These are phyloP conservation scores for Fusarium circinatum DNA, from an alignment of 2,329 filamentous ascomycete species.

Conservation along the genomic window DNA sequence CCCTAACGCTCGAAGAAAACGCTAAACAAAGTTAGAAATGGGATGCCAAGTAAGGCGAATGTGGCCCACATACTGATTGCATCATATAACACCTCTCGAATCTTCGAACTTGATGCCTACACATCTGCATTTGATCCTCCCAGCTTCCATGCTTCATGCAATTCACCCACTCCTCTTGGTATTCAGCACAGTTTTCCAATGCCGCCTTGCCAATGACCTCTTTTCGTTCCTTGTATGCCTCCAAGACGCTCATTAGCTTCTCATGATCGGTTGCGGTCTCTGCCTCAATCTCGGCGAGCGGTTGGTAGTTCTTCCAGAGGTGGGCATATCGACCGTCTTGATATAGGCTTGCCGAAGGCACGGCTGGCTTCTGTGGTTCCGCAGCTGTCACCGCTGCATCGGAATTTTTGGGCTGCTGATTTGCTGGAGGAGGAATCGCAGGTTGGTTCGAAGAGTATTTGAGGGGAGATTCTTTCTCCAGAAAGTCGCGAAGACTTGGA, in stretches of 20 bases:
- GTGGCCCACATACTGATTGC: slow-evolving; percentile 70
- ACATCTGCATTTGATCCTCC: slow-evolving; percentile 79
- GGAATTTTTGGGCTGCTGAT: slow-evolving; percentile 10
- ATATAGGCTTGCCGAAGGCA: slow-evolving; percentile 64
- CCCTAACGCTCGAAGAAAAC: slow-evolving; percentile 89
- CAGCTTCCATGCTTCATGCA: slow-evolving; percentile 82
- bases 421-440: slow-evolving; percentile 18
- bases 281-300: slow-evolving; percentile 75
- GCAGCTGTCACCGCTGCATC: slow-evolving; percentile 31
- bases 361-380: slow-evolving; percentile 37
- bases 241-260: slow-evolving; percentile 80
- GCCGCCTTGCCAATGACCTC: slow-evolving; percentile 81
- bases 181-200: slow-evolving; percentile 91
- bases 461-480: slow-evolving; percentile 82
- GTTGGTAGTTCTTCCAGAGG: slow-evolving; percentile 91
- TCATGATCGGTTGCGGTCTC: slow-evolving; percentile 80
- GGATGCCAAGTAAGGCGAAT: not conserved
- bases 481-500: slow-evolving; percentile 83
- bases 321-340: slow-evolving; percentile 77
- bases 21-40: slow-evolving; percentile 57
- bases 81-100: slow-evolving; percentile 91
- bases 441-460: slow-evolving; percentile 64
- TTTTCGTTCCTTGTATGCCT: slow-evolving; percentile 85
- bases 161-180: slow-evolving; percentile 83
- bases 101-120: slow-evolving; percentile 76